Evolutionary conservation across 2,329 filamentous ascomycete genomes (phyloP), one percentile per base, ranked within the genome.

Genomic region (Colletotrichum trifolii): DNA sequence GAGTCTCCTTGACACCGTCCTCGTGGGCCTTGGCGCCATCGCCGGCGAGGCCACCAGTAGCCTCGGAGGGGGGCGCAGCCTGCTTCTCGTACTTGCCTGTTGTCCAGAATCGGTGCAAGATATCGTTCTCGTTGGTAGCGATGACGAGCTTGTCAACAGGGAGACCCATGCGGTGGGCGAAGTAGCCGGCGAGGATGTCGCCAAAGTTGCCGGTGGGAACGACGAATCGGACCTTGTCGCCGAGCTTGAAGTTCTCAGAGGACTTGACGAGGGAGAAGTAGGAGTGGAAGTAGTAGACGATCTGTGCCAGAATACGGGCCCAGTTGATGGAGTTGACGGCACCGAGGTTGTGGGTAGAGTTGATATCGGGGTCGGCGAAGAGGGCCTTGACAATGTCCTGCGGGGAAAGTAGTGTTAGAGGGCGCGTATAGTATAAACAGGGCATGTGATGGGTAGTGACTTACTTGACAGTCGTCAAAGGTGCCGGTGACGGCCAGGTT

Each of bases 241-340:
- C 87, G 33, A 90, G 73, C 63, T 88, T 85, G 77, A 91, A 91
- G 13, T 81, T 78, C 9, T 54, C 49, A 4, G 87, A 87, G 54
- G 85, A 82, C 74, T 83, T 86, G 66, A 83, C 85, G 39, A 99
- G 88, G 12, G 89, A 82, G 80, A 97, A 97, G 84, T 98, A 98
- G 11, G 96, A 89, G 78, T 96, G 85, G 83, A 97, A 97, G 84
- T 97, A 99, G 85, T 97, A 98, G 66, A 93, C 93, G 69, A 97
- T 97, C 81, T 99, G 96, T 11, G 96, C 95, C 42, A 99, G 86
- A 71, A 99, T 98, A 71, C 96, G 87, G 2, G 94, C 92, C 87
- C 91, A 97, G 82, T 98, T 98, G 81, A 98, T 98, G 49, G 92
- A 96, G 83, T 98, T 98, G 70, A 98, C 93, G 47, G 96, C 95